Conservation (phyloP, 805 yeast genomes). For the Lipomyces lipofer region DNA sequence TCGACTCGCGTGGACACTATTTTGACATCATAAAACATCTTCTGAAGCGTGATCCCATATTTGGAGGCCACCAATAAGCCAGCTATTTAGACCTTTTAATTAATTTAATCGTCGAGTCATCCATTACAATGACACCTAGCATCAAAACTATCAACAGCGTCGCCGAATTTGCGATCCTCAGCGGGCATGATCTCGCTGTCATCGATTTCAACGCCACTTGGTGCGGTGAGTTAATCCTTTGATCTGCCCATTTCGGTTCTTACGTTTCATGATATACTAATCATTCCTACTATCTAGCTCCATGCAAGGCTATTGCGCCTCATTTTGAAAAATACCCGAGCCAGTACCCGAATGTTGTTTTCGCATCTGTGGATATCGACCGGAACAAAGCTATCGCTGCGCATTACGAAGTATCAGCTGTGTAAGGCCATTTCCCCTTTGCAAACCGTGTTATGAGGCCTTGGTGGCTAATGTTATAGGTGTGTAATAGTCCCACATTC, state of each 20-base stretch:
- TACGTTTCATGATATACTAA: no score
- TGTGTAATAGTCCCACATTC: slow-evolving; percentile 12
- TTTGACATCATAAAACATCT: no score
- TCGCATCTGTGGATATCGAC: slow-evolving; percentile 24
- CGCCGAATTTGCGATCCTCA: neutral
- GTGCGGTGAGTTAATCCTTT: slow-evolving; percentile 18
- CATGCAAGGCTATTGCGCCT: slow-evolving; percentile 23
- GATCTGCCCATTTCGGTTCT: neutral
- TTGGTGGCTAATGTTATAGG: no score
- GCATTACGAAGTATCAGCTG: slow-evolving; percentile 8
- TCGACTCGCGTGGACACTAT: no score
- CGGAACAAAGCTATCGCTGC: slow-evolving; percentile 12
- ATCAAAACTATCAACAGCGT: neutral
- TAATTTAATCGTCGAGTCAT: no score
- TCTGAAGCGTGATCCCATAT: no score
- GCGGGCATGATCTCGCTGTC: slow-evolving; percentile 7
- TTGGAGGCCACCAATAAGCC: no score
- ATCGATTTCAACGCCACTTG: slow-evolving; percentile 23
- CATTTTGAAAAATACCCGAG: slow-evolving; percentile 11
- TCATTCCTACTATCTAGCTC: neutral
- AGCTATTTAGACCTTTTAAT: no score
- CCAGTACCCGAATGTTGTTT: slow-evolving; percentile 8
- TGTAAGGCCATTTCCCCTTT: no score
- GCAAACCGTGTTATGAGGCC: no score
- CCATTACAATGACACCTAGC: no score